Evolutionary conservation across 202 grass and related monocot species (phyloP).

Genomic region (Carex sylvatica): DNA sequence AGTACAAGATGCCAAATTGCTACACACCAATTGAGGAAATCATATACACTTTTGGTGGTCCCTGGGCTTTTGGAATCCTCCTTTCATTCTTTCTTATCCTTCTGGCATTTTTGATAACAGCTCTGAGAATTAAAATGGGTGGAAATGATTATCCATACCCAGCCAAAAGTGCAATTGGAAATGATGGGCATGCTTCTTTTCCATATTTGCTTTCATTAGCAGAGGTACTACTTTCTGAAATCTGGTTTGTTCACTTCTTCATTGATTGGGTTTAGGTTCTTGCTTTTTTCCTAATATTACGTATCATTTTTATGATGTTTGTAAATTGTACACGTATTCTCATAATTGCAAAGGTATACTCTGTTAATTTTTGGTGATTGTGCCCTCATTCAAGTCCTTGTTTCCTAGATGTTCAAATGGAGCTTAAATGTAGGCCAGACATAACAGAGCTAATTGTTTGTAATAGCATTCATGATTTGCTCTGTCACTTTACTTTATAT

Average conservation of each 20-base stretch:
- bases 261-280: neutral
- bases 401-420: neutral
- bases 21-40: conserved; percentile 96
- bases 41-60: conserved; percentile 86
- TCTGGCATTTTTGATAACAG: conserved; percentile 83
- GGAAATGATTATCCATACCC: conserved; percentile 61
- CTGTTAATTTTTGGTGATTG: neutral
- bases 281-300: neutral
- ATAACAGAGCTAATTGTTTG: neutral
- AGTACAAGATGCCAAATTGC: conserved; percentile 98
- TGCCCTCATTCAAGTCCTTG: neutral
- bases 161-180: conserved; percentile 68
- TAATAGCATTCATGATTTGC: neutral
- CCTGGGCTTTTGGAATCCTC: conserved; percentile 79
- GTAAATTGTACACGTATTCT: neutral
- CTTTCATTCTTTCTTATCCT: conserved; percentile 75
- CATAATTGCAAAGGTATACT: neutral
- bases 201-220: conserved; percentile 92
- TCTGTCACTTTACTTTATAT: neutral
- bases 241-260: neutral
- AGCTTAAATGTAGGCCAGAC: neutral
- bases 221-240: conserved; percentile 53
- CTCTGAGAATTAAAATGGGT: conserved; percentile 90
- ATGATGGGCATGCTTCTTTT: conserved; percentile 72
- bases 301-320: neutral